Percentiles rank a stretch among this genome's conserved stretches.
phyloP scores from a whole-genome alignment of 2,329 filamentous ascomycete genomes.

The Xylaria multiplex region DNA sequence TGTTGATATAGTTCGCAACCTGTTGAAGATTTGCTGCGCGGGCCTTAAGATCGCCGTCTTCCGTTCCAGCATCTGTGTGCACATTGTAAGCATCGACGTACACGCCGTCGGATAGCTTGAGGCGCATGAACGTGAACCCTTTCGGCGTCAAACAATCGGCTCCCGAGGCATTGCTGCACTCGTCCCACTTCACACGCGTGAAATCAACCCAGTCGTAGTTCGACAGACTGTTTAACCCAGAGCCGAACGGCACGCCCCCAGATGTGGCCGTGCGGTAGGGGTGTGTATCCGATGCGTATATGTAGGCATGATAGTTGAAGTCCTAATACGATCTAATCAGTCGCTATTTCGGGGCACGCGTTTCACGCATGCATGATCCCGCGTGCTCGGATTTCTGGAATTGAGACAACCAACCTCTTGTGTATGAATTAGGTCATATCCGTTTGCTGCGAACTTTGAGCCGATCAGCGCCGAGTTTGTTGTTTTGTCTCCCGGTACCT shows the following conservation, averaged over 20 bases:
- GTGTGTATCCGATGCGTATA: slow-evolving; percentile 70
- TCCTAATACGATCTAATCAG: slow-evolving; percentile 52
- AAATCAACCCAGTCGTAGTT: slow-evolving; percentile 67
- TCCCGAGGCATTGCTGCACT: slow-evolving; percentile 65
- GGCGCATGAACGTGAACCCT: slow-evolving; percentile 74
- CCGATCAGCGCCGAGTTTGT: slow-evolving; percentile 68
- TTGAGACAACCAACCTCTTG: slow-evolving; percentile 61
- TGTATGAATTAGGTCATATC: slow-evolving; percentile 70
- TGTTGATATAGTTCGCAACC: slow-evolving; percentile 65
- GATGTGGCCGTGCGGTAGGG: slow-evolving; percentile 70
- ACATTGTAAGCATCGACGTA: slow-evolving; percentile 74
- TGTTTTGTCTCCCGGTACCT: slow-evolving; percentile 69
- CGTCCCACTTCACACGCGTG: slow-evolving; percentile 67
- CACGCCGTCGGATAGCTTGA: slow-evolving; percentile 61
- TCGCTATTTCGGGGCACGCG: slow-evolving; percentile 11
- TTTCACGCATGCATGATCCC: slow-evolving; percentile 31
- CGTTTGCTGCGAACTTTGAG: slow-evolving; percentile 63
- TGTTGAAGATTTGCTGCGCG: slow-evolving; percentile 69
- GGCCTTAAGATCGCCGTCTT: slow-evolving; percentile 62
- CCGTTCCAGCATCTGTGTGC: slow-evolving; percentile 71
- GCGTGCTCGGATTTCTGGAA: slow-evolving; percentile 29
- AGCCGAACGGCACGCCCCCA: slow-evolving; percentile 71
- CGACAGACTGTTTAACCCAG: slow-evolving; percentile 71
- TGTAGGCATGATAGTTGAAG: slow-evolving; percentile 73
- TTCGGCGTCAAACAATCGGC: slow-evolving; percentile 74